Evolutionary conservation across 768 basidiomycete species (phyloP).

Genomic region (Trametes coccinea): DNA sequence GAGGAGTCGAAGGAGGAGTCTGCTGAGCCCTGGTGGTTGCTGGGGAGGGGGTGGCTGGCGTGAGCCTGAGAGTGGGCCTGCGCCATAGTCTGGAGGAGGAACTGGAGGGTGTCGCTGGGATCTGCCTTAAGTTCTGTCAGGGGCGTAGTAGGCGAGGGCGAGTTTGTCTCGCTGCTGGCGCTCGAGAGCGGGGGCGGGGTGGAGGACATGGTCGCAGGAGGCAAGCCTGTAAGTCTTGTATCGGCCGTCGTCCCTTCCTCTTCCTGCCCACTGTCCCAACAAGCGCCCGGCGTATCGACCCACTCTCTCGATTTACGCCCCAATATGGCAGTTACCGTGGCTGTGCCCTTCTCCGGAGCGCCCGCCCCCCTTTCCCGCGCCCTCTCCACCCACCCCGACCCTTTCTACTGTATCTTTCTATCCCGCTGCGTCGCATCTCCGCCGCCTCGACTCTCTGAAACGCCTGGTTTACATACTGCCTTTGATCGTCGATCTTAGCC

Average conservation of each 20-base stretch:
- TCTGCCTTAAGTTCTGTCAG: slow-evolving; percentile 25
- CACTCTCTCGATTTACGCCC: slow-evolving; percentile 14
- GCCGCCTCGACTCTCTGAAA: neutral
- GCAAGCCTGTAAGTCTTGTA: slow-evolving; percentile 15
- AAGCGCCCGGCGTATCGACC: slow-evolving; percentile 20
- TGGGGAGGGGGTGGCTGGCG: neutral
- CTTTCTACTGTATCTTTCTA: no score
- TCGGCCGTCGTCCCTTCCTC: neutral
- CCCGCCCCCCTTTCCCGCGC: neutral
- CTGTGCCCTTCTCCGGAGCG: slow-evolving; percentile 14
- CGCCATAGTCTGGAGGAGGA: slow-evolving; percentile 32
- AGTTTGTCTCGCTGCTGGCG: slow-evolving; percentile 29
- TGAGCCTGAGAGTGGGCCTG: slow-evolving; percentile 22
- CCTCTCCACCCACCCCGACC: no score
- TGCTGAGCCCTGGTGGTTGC: slow-evolving; percentile 1
- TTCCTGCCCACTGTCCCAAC: neutral
- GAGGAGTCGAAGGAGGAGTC: slow-evolving; percentile 16
- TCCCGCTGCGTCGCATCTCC: no score
- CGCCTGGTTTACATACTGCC: no score
- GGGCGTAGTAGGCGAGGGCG: slow-evolving; percentile 27
- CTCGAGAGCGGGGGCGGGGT: slow-evolving; percentile 29
- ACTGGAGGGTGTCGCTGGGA: slow-evolving; percentile 27
- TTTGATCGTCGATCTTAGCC: no score
- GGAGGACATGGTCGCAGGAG: slow-evolving; percentile 23
- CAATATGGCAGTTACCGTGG: neutral